Evolutionary conservation across 1,284 basidiomycete species (phyloP).

Genomic region (Ceratobasidium papillatum): DNA sequence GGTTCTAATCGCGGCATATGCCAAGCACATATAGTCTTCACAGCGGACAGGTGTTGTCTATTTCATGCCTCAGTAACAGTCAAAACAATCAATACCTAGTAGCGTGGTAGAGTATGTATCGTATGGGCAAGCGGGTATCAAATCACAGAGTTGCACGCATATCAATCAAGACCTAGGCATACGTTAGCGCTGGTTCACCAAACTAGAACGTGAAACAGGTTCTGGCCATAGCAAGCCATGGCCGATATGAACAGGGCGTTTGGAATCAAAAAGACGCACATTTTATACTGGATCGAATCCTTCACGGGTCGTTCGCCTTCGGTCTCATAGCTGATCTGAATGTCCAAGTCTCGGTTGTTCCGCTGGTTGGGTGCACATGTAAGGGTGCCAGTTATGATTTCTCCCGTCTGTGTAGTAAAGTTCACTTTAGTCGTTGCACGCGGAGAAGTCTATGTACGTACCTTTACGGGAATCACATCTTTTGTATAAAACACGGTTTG

Average conservation of each 20-base stretch:
- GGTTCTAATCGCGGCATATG: background rate
- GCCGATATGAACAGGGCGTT: background rate
- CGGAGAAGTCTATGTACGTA: conserved; percentile 44
- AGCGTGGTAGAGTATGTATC: conserved; percentile 1
- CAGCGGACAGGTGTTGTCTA: conserved; percentile 4
- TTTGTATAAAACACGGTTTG: conserved; percentile 98
- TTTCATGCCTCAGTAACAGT: conserved; percentile 3
- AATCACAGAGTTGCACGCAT: conserved; percentile 8
- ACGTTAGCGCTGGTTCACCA: conserved; percentile 31
- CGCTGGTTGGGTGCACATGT: conserved; percentile 85
- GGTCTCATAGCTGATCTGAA: conserved; percentile 76
- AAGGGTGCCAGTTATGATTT: conserved; percentile 75
- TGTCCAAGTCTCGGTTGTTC: conserved; percentile 94
- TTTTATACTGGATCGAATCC: conserved; percentile 56
- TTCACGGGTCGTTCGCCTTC: conserved; percentile 52
- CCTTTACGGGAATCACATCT: conserved; percentile 62
- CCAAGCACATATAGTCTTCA: background rate
- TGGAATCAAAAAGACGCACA: conserved; percentile 51
- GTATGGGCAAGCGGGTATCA: conserved; percentile 28
- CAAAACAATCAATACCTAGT: conserved; percentile 37
- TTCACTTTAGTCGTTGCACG: background rate
- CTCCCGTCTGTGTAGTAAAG: conserved; percentile 68
- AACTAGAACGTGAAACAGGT: background rate
- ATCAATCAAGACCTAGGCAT: conserved; percentile 40
- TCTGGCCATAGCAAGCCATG: background rate